Evolutionary conservation across 441 rosid species (phyloP).

Genomic region (Brassica hybrid): DNA sequence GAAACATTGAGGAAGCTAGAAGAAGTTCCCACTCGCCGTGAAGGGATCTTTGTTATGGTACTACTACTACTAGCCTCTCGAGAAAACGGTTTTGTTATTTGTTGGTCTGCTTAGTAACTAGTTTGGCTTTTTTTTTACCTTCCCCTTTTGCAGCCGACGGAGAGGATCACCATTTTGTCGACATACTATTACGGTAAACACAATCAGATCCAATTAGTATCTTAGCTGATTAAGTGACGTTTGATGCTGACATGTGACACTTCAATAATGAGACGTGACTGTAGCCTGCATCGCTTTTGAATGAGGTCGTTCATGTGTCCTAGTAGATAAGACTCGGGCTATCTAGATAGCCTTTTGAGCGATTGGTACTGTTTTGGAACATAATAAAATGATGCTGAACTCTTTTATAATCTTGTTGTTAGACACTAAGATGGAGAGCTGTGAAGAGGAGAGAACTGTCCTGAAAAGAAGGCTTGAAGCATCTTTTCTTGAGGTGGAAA

Average conservation of each 20-base stretch:
- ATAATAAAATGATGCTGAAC: background rate
- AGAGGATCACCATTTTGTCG: conserved; percentile 84
- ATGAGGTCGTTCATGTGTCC: conserved; percentile 35
- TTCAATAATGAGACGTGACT: conserved; percentile 40
- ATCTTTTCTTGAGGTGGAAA: conserved; percentile 83
- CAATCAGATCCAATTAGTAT: conserved; percentile 21
- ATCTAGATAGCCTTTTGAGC: too few relatives aligned
- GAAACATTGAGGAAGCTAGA: conserved; percentile 86
- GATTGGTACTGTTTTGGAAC: background rate
- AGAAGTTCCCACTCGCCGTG: conserved; percentile 84
- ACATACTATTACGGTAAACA: conserved; percentile 91
- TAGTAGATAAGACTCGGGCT: conserved; percentile 28
- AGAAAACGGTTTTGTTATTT: background rate
- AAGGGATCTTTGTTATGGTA: conserved; percentile 96
- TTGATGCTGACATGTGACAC: conserved; percentile 35
- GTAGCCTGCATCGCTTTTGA: conserved; percentile 33
- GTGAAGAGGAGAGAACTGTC: conserved; percentile 65
- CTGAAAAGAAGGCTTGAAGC: conserved; percentile 79
- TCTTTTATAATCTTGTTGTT: conserved; percentile 26
- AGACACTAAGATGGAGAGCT: conserved; percentile 77
- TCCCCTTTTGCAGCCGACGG: conserved; percentile 72
- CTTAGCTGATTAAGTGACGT: too few relatives aligned
- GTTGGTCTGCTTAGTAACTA: background rate
- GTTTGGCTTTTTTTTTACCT: background rate
- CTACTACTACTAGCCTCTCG: conserved; percentile 29